These are phyloP conservation scores for Chamaecrista fasciculata DNA, from an alignment of 306 rosid species.

Conservation along the genomic window DNA sequence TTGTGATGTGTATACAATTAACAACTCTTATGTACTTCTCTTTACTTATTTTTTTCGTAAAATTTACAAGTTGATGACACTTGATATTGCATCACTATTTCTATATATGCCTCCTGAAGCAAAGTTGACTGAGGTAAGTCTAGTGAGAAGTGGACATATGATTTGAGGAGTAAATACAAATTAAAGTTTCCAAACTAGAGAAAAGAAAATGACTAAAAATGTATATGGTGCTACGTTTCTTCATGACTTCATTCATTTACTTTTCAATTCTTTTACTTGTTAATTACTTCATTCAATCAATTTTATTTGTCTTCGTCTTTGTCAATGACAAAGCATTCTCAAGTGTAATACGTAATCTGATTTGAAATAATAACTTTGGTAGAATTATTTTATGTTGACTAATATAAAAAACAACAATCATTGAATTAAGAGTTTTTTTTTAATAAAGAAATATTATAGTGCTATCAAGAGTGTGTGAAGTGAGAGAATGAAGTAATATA, in stretches of 20 bases:
- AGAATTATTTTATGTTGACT: too few species aligned
- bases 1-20: too few species aligned
- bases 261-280: background rate
- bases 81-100: constrained; percentile 27
- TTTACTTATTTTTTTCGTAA: too few species aligned
- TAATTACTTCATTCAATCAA: background rate
- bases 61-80: background rate
- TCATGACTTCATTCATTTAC: background rate
- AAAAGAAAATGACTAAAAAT: background rate
- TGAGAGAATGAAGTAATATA: too few species aligned
- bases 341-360: background rate
- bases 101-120: background rate
- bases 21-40: too few species aligned
- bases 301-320: background rate
- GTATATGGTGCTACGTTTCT: background rate
- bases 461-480: too few species aligned
- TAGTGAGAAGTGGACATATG: constrained; percentile 17
- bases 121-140: constrained; percentile 23
- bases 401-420: too few species aligned
- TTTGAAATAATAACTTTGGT: background rate
- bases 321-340: constrained; percentile 15
- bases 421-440: too few species aligned
- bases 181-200: background rate
- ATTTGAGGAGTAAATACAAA: background rate
- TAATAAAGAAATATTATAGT: too few species aligned